phyloP scores from a whole-genome alignment of 768 basidiomycete species.

The Mycena olivaceomarginata region DNA sequence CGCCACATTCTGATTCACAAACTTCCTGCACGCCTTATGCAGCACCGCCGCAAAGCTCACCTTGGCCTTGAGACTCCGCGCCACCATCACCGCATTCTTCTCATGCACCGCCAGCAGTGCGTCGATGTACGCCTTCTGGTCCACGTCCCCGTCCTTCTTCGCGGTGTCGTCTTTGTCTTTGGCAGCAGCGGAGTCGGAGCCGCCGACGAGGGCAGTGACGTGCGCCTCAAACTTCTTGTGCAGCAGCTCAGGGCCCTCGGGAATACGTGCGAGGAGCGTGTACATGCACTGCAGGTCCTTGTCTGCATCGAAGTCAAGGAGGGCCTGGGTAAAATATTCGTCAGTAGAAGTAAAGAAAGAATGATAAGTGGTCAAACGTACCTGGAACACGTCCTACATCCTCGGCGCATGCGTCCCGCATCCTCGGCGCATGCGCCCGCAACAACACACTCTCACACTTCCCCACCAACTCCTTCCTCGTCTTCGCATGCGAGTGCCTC shows the following conservation, averaged over 20 bases:
- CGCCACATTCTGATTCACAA: slow-evolving; percentile 94
- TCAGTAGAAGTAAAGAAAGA: too few relatives aligned
- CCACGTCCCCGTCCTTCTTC: slow-evolving; percentile 75
- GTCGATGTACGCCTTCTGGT: slow-evolving; percentile 96
- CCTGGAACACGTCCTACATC: too few relatives aligned
- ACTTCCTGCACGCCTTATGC: slow-evolving; percentile 96
- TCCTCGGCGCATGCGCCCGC: slow-evolving; percentile 78
- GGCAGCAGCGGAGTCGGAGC: background rate
- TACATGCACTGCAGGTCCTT: slow-evolving; percentile 98
- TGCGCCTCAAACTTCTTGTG: slow-evolving; percentile 71
- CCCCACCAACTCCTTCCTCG: too few relatives aligned
- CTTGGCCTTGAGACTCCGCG: slow-evolving; percentile 92
- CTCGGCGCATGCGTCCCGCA: slow-evolving; percentile 73
- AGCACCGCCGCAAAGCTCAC: slow-evolving; percentile 94
- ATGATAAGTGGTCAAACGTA: too few relatives aligned
- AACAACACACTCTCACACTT: too few relatives aligned
- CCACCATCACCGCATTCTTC: too few relatives aligned
- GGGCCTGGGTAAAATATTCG: slow-evolving; percentile 43
- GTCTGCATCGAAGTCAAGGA: slow-evolving; percentile 95
- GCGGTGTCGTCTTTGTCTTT: slow-evolving; percentile 57
- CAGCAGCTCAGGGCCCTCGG: slow-evolving; percentile 86
- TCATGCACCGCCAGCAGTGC: slow-evolving; percentile 71
- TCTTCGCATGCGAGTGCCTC: too few relatives aligned
- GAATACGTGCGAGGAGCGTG: slow-evolving; percentile 92
- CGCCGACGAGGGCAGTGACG: slow-evolving; percentile 81